Evolutionary conservation across 345 rosid species (phyloP), one percentile per base, ranked within the genome.

Genomic region (Populus tremula): DNA sequence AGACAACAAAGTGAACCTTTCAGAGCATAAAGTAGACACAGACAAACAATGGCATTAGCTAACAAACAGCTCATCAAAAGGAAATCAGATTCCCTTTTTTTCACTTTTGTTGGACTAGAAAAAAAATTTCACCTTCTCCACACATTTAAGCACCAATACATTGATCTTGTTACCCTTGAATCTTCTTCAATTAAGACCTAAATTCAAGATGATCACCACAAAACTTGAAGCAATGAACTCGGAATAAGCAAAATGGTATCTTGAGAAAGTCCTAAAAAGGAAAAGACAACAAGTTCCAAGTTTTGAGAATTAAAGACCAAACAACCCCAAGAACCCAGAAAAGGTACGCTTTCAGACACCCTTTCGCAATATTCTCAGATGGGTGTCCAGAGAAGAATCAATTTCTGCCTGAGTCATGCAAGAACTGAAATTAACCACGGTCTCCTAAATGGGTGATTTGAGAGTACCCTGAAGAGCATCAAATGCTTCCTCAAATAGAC

Each of bases 1-100:
- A 86, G 89, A 89, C 90, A 88, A 78, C 91, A 94, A 90, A 90
- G 94, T 87, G 94, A 89, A 81, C 84, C 93, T 94, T 93, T 92
- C 91, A 90, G 94, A 88, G 93, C 87, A 94, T 92, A 94, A 91
- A 91, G 96, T 85, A 79, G 80, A 75, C 80, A 31, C 17, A 63
- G 76, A 85, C 85, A 86, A 89, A 84, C 87, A 68, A 88, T 78
- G 85, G 79, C 86, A 83, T 82, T 88, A 84, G 88, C 87, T 82
- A 86, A 84, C 79, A 78, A 87, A 87, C 97, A 92, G 94, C 90
- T 87, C 93, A 85, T 49, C 62, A 81, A 73, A 75, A 31, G 83
- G 79, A 90, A 93, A 90, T 90, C 88, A 91, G 92, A 91, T 91
- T 89, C 94, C 88, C 94, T 87, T 88, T 41, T 13, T 87, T 87